Evolutionary conservation across 345 rosid genomes (phyloP).

Genomic region (Sisymbrium altissimum): DNA sequence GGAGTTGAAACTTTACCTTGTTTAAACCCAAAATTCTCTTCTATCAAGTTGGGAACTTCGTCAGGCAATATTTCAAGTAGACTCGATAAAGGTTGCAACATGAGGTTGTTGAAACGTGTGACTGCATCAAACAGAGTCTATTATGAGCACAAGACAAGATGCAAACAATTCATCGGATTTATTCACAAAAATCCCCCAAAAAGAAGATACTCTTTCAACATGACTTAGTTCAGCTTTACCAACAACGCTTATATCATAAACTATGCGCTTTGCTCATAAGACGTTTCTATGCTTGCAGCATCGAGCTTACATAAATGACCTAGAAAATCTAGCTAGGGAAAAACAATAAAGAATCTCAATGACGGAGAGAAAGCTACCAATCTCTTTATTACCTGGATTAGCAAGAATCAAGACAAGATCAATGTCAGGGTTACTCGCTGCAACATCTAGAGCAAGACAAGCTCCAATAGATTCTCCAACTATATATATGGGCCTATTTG

Average conservation of each 20-base stretch:
- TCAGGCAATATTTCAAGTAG: conserved; percentile 43
- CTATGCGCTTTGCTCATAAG: too few relatives aligned
- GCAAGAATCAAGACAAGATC: conserved; percentile 55
- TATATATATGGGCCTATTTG: conserved; percentile 53
- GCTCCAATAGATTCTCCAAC: conserved; percentile 52
- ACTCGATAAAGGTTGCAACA: conserved; percentile 38
- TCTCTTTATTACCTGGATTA: conserved; percentile 51
- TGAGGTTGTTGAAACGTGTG: conserved; percentile 40
- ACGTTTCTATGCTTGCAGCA: too few relatives aligned
- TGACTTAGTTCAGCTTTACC: too few relatives aligned
- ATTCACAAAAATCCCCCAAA: neutral
- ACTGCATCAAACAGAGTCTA: conserved; percentile 35
- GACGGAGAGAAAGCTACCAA: neutral
- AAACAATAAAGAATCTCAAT: neutral
- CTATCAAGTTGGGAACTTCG: conserved; percentile 32
- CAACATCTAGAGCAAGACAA: conserved; percentile 53
- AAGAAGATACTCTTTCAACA: too few relatives aligned
- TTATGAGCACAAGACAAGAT: neutral
- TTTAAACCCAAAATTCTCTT: conserved; percentile 35
- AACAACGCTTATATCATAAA: too few relatives aligned
- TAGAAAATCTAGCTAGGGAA: too few relatives aligned
- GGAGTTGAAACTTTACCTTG: conserved; percentile 30
- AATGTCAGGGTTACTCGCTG: conserved; percentile 52
- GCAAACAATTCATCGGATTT: neutral
- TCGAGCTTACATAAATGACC: too few relatives aligned